phyloP scores from a whole-genome alignment of 148 eudicot species.

The Selenicereus undatus region DNA sequence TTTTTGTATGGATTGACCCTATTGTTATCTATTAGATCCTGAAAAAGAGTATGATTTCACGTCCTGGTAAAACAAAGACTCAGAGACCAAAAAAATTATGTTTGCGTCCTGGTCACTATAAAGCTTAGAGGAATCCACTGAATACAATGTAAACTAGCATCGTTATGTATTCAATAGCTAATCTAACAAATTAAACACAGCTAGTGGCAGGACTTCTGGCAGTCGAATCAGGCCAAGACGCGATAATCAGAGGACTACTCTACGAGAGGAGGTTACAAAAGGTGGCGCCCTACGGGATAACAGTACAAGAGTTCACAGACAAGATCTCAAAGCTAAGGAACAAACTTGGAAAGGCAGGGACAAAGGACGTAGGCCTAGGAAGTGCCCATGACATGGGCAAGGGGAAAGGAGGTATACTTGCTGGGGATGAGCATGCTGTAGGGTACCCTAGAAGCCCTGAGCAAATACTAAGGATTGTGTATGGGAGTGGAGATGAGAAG shows the following conservation, averaged over 20 bases:
- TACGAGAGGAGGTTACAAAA: slow-evolving; percentile 40
- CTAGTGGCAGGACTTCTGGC: slow-evolving; percentile 79
- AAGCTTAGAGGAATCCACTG: no score
- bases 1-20: no score
- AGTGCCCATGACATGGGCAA: slow-evolving; percentile 42
- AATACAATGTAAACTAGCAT: no score
- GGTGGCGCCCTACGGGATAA: slow-evolving; percentile 58
- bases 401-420: slow-evolving; percentile 52
- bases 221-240: slow-evolving; percentile 91
- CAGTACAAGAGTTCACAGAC: slow-evolving; percentile 67
- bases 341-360: slow-evolving; percentile 46
- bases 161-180: background rate
- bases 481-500: slow-evolving; percentile 48
- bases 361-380: slow-evolving; percentile 72
- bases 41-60: no score
- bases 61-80: no score
- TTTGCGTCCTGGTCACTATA: no score
- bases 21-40: no score
- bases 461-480: slow-evolving; percentile 70
- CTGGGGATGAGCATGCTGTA: slow-evolving; percentile 46
- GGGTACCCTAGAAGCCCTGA: slow-evolving; percentile 63
- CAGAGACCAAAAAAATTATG: no score
- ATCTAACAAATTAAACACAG: slow-evolving; percentile 28
- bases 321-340: slow-evolving; percentile 58
- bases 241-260: slow-evolving; percentile 60